Base-by-base conservation (phyloP, 192 early-diverging fungal species). In the Backusella liffmaniae region DNA sequence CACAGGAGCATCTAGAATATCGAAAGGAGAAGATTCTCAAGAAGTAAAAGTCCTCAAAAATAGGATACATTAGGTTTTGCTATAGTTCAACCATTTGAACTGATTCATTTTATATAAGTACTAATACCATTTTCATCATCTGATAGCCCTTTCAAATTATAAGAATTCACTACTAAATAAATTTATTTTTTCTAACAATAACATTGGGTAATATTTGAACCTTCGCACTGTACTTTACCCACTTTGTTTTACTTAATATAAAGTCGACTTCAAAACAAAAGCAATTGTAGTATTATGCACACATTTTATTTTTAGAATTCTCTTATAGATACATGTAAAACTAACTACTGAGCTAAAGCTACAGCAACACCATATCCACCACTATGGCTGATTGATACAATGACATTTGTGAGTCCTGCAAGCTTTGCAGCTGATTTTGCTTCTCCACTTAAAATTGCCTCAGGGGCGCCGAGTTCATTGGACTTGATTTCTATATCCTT, bases 361-460 rank as follows among this genome's bases (percentile, higher is more conserved):
- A 96, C 91, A 16, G 96, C 96, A 74, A 95, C 94, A 39, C 94
- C 93, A 84, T 96, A 97, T 10, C 87, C 86, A 66, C 95, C 97
- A 73, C 92, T 91, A 81, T 98, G 97, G 76, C 92, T 94, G 79
- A 98, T 98, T 16, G 95, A 94, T 26, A 98, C 94, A 82, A 93
- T 96, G 70, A 98, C 83, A 36, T 88, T 79, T 36, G 82, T 83
- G 67, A 96, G 88, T 9, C 94, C 94, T 26, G 92, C 91, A 79
- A 88, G 86, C 36, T 79, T 76, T 1, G 90, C 92, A 13, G 91
- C 92, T 7, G 80, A 85, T 79, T 94, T 87, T 18, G 94, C 96
- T 1, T 92, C 92, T 8, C 94, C 95, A 65, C 95, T 86, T 72
- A 98, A 88, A 21, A 88, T 81, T 29, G 96, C 96, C 42, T 83